phyloP scores from a whole-genome alignment of 116 monocot species.

The Dioscorea cayenensis region DNA sequence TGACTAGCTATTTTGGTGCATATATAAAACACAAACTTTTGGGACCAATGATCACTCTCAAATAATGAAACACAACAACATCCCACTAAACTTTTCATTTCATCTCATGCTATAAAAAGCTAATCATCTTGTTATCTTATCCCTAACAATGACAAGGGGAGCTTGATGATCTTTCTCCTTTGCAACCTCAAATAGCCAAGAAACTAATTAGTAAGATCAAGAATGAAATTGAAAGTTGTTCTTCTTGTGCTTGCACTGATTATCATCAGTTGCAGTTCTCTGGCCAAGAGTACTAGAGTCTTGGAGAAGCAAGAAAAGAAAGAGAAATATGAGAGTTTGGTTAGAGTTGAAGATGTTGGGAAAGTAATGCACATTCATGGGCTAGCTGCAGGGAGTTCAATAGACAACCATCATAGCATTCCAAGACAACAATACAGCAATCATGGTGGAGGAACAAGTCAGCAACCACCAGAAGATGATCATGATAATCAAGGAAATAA shows the following conservation, averaged over 20 bases:
- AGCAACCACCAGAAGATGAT: constrained; percentile 17
- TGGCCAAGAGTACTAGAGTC: neutral
- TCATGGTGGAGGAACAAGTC: constrained; percentile 8
- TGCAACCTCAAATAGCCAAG: neutral
- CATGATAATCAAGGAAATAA: constrained; percentile 1
- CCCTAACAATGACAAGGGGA: neutral
- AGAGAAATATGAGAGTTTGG: neutral
- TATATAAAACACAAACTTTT: too few relatives aligned
- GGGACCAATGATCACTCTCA: too few relatives aligned
- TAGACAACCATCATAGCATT: constrained; percentile 45
- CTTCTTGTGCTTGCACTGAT: constrained; percentile 7
- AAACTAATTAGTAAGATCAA: neutral
- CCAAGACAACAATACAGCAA: constrained; percentile 35
- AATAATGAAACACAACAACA: too few relatives aligned
- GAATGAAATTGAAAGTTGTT: constrained; percentile 9
- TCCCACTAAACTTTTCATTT: neutral
- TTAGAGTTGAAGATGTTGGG: neutral
- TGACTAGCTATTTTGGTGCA: too few relatives aligned
- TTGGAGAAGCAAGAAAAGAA: neutral
- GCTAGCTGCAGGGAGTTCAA: constrained; percentile 7
- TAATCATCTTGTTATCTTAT: neutral
- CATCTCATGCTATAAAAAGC: neutral
- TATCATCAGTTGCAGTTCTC: neutral
- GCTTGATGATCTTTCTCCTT: neutral
- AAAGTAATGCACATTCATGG: constrained; percentile 1